Conservation (phyloP, 2,329 filamentous ascomycete species). For the Plenodomus lindquistii region DNA sequence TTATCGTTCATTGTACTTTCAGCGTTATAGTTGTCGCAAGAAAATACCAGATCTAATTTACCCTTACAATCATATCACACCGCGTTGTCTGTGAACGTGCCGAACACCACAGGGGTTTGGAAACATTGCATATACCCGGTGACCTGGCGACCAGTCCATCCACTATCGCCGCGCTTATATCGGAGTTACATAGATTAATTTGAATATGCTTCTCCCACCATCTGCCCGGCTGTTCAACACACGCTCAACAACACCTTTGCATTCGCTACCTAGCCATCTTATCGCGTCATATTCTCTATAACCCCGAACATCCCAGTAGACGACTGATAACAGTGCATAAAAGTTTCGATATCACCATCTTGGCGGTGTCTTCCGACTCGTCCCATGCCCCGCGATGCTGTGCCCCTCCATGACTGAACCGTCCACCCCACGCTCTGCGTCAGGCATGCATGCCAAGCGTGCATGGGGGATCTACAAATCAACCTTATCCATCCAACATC, state of each 20-base stretch:
- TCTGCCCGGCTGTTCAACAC: conserved; percentile 10
- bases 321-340: conserved; percentile 29
- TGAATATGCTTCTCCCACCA: conserved; percentile 1
- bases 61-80: conserved; percentile 1
- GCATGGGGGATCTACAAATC: not conserved
- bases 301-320: conserved; percentile 1
- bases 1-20: conserved; percentile 19
- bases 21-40: conserved; percentile 6
- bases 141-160: conserved; percentile 9
- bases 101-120: not conserved
- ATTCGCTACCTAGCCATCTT: conserved; percentile 6
- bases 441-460: conserved; percentile 6
- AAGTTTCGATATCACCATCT: conserved; percentile 17
- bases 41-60: not conserved
- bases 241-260: conserved; percentile 1
- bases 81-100: not conserved
- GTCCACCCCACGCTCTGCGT: conserved; percentile 4
- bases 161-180: not conserved
- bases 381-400: conserved; percentile 14
- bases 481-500: not conserved
- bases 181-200: not conserved
- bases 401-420: conserved; percentile 16
- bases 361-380: conserved; percentile 13
- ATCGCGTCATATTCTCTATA: conserved; percentile 8
- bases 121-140: conserved; percentile 9